These are phyloP conservation scores for Phialophora verrucosa DNA, from an alignment of 2,329 filamentous ascomycete species.

Conservation along the genomic window DNA sequence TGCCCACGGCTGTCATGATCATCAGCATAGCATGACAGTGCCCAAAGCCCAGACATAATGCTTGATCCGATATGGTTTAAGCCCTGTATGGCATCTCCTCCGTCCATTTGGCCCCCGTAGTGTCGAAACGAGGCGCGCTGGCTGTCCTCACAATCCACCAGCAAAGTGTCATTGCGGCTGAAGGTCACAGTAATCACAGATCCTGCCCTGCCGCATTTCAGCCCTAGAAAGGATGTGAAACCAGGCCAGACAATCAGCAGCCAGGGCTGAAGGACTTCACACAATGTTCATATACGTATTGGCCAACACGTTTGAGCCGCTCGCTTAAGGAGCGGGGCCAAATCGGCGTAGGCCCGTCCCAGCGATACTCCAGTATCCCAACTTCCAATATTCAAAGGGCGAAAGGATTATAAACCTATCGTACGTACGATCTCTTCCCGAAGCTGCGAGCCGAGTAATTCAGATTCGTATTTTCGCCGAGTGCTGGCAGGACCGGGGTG, in stretches of 20 bases:
- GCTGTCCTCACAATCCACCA: neutral
- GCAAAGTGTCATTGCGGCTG: conserved; percentile 15
- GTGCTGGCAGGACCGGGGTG: neutral
- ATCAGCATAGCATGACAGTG: conserved; percentile 6
- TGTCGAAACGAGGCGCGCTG: neutral
- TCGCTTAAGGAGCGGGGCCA: neutral
- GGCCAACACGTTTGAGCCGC: neutral
- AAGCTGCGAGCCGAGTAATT: neutral
- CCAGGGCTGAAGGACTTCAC: neutral
- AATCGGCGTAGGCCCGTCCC: neutral
- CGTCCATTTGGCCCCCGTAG: neutral
- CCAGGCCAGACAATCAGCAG: conserved; percentile 6
- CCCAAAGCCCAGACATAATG: neutral
- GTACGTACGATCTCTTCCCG: neutral
- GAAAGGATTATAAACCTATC: neutral
- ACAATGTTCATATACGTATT: neutral
- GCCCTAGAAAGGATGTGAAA: conserved; percentile 9
- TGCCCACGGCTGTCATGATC: conserved; percentile 2
- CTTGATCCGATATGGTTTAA: neutral
- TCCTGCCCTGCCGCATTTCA: conserved; percentile 2
- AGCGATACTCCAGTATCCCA: neutral
- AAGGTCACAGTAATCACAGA: conserved; percentile 1
- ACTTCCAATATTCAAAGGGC: neutral
- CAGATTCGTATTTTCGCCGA: neutral
- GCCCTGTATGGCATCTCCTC: neutral